Conservation (phyloP, 179 eudicot genomes). For the Drosera spatulata region DNA sequence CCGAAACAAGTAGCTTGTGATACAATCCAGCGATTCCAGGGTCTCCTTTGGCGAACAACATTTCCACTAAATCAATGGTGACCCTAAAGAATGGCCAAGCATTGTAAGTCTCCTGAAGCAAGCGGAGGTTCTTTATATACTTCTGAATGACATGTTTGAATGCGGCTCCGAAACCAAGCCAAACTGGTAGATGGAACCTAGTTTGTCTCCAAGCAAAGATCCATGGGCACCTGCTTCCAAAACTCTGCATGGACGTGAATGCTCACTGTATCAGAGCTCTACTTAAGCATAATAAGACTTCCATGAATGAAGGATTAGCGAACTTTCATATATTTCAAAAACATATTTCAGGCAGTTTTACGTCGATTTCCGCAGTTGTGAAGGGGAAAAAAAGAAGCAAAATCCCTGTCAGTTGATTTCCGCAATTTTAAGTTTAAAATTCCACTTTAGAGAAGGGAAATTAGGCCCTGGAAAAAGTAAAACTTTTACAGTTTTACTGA, state of each 20-base stretch:
- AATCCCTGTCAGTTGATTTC: no score
- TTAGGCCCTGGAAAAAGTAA: not conserved
- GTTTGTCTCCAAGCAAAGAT: conserved; percentile 98
- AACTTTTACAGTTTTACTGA: not conserved
- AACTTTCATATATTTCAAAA: no score
- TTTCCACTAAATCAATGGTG: conserved; percentile 75
- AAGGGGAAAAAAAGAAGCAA: no score
- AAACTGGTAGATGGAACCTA: conserved; percentile 88
- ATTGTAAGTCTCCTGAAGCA: conserved; percentile 81
- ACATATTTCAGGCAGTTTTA: no score
- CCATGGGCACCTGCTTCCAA: conserved; percentile 97
- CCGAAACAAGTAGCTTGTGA: conserved; percentile 74
- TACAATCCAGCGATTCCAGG: conserved; percentile 82
- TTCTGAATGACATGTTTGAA: conserved; percentile 50
- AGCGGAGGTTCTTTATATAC: conserved; percentile 45
- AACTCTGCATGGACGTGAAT: conserved; percentile 43
- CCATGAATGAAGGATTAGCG: not conserved
- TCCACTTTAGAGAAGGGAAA: no score
- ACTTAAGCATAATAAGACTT: not conserved
- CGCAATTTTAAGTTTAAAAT: no score
- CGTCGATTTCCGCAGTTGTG: no score
- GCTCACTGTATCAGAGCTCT: not conserved
- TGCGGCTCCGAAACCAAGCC: conserved; percentile 95
- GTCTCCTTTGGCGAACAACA: conserved; percentile 96
- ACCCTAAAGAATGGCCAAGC: conserved; percentile 88